A percentile compares a stretch with the other conserved stretches of the same genome.
Evolutionary conservation across 2,329 filamentous ascomycete genomes (phyloP).

Genomic region (Talaromyces sp.): DNA sequence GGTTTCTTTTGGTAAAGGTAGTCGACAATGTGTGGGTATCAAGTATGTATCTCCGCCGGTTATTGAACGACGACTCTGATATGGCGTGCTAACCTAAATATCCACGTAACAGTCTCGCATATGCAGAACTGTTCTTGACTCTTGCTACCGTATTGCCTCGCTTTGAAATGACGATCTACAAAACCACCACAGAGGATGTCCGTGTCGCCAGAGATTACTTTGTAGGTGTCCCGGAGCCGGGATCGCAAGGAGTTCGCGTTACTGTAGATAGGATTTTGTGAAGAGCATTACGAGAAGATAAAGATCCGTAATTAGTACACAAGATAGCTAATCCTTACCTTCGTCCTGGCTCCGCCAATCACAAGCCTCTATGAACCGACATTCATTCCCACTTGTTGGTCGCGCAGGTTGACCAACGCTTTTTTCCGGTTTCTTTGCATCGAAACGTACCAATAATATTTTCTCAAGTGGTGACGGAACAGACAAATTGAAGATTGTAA

Average conservation of each 20-base stretch:
- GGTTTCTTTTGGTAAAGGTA: conserved; percentile 41
- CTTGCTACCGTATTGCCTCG: conserved; percentile 29
- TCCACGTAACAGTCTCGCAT: conserved; percentile 27
- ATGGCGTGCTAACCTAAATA: not conserved
- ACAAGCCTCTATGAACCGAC: not conserved
- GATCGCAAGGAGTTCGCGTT: conserved; percentile 14
- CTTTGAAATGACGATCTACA: conserved; percentile 31
- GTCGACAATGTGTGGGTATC: conserved; percentile 47
- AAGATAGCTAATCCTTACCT: not conserved
- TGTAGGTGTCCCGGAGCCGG: conserved; percentile 15
- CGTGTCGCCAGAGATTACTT: conserved; percentile 17
- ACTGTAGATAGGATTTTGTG: not conserved
- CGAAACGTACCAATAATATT: not conserved
- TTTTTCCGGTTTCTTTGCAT: not conserved
- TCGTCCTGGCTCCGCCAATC: not conserved
- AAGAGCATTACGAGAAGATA: not conserved
- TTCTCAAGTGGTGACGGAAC: not conserved
- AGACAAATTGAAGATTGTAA: not conserved
- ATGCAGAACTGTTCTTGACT: conserved; percentile 32
- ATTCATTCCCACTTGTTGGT: not conserved
- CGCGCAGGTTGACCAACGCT: not conserved
- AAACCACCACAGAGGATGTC: conserved; percentile 33
- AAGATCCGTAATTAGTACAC: not conserved
- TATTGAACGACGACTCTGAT: not conserved
- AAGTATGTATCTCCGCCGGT: conserved; percentile 26